These are phyloP conservation scores for Byssothecium circinans DNA, from an alignment of 2,329 filamentous ascomycete species.

Conservation along the genomic window DNA sequence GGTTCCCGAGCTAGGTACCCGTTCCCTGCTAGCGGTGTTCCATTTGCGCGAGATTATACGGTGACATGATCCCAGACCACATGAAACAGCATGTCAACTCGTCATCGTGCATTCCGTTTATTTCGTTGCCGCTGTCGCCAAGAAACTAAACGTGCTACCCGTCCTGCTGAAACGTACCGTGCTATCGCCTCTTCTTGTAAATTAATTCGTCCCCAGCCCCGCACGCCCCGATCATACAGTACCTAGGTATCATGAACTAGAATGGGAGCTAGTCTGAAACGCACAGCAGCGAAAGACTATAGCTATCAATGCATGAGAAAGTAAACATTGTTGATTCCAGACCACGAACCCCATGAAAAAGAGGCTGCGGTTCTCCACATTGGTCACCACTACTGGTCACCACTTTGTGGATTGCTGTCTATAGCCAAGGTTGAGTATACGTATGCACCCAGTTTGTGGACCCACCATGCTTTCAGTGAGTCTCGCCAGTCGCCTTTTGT, in stretches of 20 bases:
- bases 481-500: background rate
- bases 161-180: conserved; percentile 5
- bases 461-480: background rate
- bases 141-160: background rate
- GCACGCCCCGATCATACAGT: background rate
- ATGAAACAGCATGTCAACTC: background rate
- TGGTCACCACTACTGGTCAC: background rate
- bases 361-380: background rate
- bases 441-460: background rate
- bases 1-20: too few relatives aligned
- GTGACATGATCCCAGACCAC: too few relatives aligned
- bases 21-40: too few relatives aligned
- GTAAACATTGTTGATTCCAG: background rate
- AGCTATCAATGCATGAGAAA: background rate
- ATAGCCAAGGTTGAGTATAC: background rate
- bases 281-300: too few relatives aligned
- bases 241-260: background rate
- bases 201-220: conserved; percentile 3
- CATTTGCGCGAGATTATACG: too few relatives aligned
- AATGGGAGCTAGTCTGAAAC: background rate
- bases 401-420: too few relatives aligned
- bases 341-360: background rate
- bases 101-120: background rate
- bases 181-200: conserved; percentile 3
- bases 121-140: background rate